A percentile compares a stretch with the other conserved stretches of the same genome.
phyloP scores from a whole-genome alignment of 75 land plant species.

The Ceratopteris richardii region DNA sequence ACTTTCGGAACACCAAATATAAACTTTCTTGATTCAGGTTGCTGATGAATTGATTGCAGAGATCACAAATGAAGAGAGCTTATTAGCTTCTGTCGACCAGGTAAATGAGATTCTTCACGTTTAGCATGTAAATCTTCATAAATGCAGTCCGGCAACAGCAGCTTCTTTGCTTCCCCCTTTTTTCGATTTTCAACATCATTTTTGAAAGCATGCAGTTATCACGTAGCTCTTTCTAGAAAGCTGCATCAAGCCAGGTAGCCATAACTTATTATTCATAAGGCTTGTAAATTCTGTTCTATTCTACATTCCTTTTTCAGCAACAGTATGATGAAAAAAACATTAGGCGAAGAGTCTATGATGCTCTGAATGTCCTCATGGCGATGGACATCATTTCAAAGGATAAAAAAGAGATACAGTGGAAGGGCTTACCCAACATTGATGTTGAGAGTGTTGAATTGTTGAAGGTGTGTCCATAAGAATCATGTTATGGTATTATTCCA shows the following conservation, averaged over 20 bases:
- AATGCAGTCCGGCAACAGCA: too few species aligned
- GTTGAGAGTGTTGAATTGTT: slow-evolving; percentile 14
- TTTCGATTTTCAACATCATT: too few species aligned
- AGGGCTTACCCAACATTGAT: slow-evolving; percentile 23
- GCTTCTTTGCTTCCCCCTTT: too few species aligned
- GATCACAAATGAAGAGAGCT: slow-evolving; percentile 7
- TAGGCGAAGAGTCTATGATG: slow-evolving; percentile 31
- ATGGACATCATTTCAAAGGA: slow-evolving; percentile 33
- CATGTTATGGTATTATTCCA: too few species aligned
- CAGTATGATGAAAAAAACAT: slow-evolving; percentile 32
- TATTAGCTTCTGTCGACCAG: slow-evolving; percentile 8
- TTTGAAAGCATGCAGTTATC: too few species aligned
- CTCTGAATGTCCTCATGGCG: slow-evolving; percentile 33
- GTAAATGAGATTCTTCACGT: slow-evolving; percentile 2
- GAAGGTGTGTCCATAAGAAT: slow-evolving; percentile 15
- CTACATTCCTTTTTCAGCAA: slow-evolving; percentile 22
- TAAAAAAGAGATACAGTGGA: slow-evolving; percentile 35
- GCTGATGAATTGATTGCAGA: slow-evolving; percentile 91
- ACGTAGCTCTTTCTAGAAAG: too few species aligned
- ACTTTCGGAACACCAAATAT: too few species aligned
- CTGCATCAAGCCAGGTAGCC: too few species aligned
- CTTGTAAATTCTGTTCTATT: too few species aligned
- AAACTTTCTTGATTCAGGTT: too few species aligned
- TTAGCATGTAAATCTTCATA: background rate
- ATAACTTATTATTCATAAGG: too few species aligned